Conservation (phyloP, 2,329 filamentous ascomycete species). For the Nemania abortiva region DNA sequence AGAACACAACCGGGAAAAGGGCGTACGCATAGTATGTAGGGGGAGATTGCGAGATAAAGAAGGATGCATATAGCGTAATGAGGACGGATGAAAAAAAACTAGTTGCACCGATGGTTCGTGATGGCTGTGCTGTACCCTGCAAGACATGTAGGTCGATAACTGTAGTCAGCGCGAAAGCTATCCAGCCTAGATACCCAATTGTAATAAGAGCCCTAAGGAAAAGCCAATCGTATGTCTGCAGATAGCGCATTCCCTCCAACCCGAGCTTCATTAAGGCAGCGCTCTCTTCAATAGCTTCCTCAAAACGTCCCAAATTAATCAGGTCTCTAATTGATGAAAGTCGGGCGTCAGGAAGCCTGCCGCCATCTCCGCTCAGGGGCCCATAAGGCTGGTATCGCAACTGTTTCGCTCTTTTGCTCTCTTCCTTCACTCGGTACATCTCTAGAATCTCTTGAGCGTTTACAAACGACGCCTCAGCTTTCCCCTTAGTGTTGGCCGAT, state of each 20-base stretch:
- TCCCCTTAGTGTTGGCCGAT: conserved; percentile 76
- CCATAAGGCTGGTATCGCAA: conserved; percentile 82
- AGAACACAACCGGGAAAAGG: conserved; percentile 93
- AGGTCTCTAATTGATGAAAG: conserved; percentile 74
- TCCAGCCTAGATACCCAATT: conserved; percentile 93
- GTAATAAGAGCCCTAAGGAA: conserved; percentile 92
- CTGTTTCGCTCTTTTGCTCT: conserved; percentile 79
- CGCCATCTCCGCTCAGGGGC: conserved; percentile 71
- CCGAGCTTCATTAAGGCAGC: conserved; percentile 80
- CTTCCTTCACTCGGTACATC: conserved; percentile 96
- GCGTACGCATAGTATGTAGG: conserved; percentile 90
- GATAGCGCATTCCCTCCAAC: conserved; percentile 86
- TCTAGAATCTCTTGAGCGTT: conserved; percentile 91
- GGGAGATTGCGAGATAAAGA: conserved; percentile 83
- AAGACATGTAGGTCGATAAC: conserved; percentile 91
- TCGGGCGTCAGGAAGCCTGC: conserved; percentile 73
- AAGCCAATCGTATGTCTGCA: conserved; percentile 99
- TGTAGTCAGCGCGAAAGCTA: conserved; percentile 88
- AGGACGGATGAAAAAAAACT: conserved; percentile 80
- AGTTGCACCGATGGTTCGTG: conserved; percentile 69
- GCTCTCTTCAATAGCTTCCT: conserved; percentile 83
- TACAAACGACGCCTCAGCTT: conserved; percentile 84
- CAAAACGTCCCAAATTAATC: conserved; percentile 74
- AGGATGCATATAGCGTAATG: conserved; percentile 80
- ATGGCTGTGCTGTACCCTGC: conserved; percentile 73